Evolutionary conservation across 768 basidiomycete genomes (phyloP).

Genomic region (Pulveroboletus frians): DNA sequence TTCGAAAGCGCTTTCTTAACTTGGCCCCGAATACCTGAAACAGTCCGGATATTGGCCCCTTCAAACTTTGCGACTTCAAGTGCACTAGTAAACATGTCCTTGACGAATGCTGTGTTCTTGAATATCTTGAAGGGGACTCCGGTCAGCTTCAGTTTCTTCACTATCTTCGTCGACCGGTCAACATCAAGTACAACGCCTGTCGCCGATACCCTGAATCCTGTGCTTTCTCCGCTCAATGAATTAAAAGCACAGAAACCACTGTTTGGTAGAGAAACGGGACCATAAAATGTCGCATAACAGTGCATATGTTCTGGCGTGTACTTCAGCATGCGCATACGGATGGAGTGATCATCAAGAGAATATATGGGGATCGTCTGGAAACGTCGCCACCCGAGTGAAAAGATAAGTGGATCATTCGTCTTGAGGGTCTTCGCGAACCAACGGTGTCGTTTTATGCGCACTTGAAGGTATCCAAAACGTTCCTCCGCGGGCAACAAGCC

Average conservation of each 20-base stretch:
- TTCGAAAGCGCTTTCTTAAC: slow-evolving; percentile 95
- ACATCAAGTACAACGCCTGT: slow-evolving; percentile 94
- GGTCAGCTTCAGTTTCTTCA: slow-evolving; percentile 97
- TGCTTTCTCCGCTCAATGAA: slow-evolving; percentile 55
- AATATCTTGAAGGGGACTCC: slow-evolving; percentile 96
- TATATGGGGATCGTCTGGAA: slow-evolving; percentile 96
- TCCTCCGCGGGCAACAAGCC: slow-evolving; percentile 88
- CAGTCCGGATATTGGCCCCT: slow-evolving; percentile 93
- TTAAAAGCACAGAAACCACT: slow-evolving; percentile 99
- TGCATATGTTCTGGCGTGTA: slow-evolving; percentile 99
- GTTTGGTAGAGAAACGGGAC: slow-evolving; percentile 86
- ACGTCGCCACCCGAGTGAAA: slow-evolving; percentile 96
- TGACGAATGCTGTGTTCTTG: slow-evolving; percentile 98
- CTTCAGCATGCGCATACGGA: slow-evolving; percentile 98
- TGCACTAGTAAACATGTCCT: slow-evolving; percentile 92
- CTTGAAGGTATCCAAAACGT: slow-evolving; percentile 89
- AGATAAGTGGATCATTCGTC: slow-evolving; percentile 93
- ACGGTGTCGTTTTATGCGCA: slow-evolving; percentile 92
- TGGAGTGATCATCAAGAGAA: slow-evolving; percentile 94
- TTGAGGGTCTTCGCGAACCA: slow-evolving; percentile 92
- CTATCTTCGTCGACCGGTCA: slow-evolving; percentile 88
- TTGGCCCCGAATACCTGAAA: slow-evolving; percentile 93
- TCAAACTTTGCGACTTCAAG: slow-evolving; percentile 98
- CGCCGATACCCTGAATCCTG: slow-evolving; percentile 85
- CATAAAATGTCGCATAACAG: slow-evolving; percentile 97